Evolutionary conservation across 305 asterid species (phyloP), one percentile per base, ranked within the genome.

Genomic region (Stenogyne calaminthoides): DNA sequence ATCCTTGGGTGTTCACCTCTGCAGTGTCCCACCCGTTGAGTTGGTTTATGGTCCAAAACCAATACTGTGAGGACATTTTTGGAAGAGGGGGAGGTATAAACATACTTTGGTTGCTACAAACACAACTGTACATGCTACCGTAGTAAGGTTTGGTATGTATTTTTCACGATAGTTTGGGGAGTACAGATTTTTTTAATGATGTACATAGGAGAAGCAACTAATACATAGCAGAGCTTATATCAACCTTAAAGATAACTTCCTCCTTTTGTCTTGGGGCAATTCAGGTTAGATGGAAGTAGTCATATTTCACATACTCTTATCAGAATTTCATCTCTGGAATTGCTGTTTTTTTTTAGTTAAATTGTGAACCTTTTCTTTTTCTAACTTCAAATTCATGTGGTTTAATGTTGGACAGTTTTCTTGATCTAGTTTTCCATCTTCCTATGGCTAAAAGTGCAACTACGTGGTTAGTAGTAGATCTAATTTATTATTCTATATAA

Each of bases 1-100:
- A 55, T 71, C 54, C 39, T 67, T 65, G 15, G 15, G 11, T 25
- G 12, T 2, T 72, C 34, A 18, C 44, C 20, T 20, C 44, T 76
- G 84, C 85, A 84, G 85, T 5, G 72, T 60, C 42, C 72, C 46
- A 55, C 85, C 87, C 27, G 80, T 80, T 51, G 73, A 82, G 80
- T 63, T 85, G 18, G 49, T 6, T 16, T 83, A 80, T 12, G 81
- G 75, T 39, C 27, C 81, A 4, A 84, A 74, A 57, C 87, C 85
- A 18, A 76, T 85, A 9, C 46, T 85, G 52, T 7, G 80, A 79
- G 78, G 78, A 83, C 49, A 42, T 27, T 67, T 36, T 61, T 15
- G 15, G 46, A 64, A 19, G 15, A 52, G 58, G 20, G 6, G 57
- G 1, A 32, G 7, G 36, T 32, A 32, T 32, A 5, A 32, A 32